Evolutionary conservation across 305 asterid species (phyloP), one percentile per base, ranked within the genome.

Genomic region (Rubia peregrina): DNA sequence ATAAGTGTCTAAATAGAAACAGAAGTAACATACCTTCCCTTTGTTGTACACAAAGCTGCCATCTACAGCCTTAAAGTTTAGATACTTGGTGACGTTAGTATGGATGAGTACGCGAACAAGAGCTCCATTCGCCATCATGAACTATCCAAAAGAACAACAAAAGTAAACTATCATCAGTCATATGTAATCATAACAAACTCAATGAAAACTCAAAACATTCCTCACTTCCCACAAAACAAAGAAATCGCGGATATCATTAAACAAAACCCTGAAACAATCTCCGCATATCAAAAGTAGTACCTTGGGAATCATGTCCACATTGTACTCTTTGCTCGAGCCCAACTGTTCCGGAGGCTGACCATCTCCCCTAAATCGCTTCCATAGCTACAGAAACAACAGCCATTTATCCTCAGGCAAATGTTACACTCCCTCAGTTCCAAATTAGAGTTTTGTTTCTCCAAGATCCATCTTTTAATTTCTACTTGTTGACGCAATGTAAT

Each of bases 221-320:
- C 17, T 26, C 16, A 4, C 30, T 55, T 55, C 21, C 24, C 21
- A 16, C 19, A 12, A 22, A 43, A 42, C 4, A 49, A 43, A 46
- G 60, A 46, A 7, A 46, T 10, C 7, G 46, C 17, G 60, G 22
- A 30, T 17, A 24, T 17, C 36, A 40, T n/a, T 51, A 44, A 44
- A 7, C 26, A n/a, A 48, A 65, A 56, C 30, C 48, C 22, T 19
- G 5, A 13, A 13, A 11, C n/a, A 33, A 43, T 65, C 36, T 44
- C 40, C 73, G 57, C 41, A 12, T 0, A 3, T 60, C 8, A 22
- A 6, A 11, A n/a, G 9, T 36, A 16, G 24, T 79, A 90, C 98
- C 96, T 90, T 93, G 55, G 97, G 98, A 74, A 89, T 87, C 98
- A 93, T 90, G 76, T 93, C 98, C 53, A 89, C 97, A 63, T 89